Conservation (phyloP, 352 stramenopile genomes). For the Globisporangium mamillatum region DNA sequence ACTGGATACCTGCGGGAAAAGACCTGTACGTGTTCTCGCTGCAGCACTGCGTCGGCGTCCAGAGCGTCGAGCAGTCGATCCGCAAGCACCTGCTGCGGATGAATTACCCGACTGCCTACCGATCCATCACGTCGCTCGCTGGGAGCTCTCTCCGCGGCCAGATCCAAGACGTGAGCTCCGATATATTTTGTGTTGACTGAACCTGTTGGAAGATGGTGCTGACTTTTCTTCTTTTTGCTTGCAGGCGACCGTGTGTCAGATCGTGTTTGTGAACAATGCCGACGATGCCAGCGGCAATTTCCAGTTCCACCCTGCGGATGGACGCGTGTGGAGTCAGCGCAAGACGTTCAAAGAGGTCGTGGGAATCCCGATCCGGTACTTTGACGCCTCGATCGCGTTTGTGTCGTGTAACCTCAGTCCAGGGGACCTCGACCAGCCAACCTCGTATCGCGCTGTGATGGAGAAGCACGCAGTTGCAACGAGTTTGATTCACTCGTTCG, state of each 20-base stretch:
- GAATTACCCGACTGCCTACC: conserved; percentile 78
- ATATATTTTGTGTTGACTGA: no score
- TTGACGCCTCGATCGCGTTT: conserved; percentile 82
- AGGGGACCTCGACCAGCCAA: conserved; percentile 15
- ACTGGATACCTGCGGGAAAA: conserved; percentile 73
- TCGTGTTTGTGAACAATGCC: conserved; percentile 84
- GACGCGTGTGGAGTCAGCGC: conserved; percentile 66
- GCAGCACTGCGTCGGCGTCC: conserved; percentile 66
- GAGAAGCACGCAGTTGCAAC: conserved; percentile 56
- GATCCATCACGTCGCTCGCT: conserved; percentile 77
- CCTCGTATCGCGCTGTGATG: conserved; percentile 26
- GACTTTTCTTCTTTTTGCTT: conserved; percentile 4
- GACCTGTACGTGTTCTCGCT: conserved; percentile 86
- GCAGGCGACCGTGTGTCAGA: conserved; percentile 72
- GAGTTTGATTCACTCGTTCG: conserved; percentile 76
- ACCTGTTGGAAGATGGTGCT: neutral
- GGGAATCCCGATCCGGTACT: conserved; percentile 78
- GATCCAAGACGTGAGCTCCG: conserved; percentile 58
- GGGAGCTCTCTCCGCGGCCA: conserved; percentile 53
- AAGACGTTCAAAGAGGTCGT: conserved; percentile 80
- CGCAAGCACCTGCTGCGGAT: conserved; percentile 67
- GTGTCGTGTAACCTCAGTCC: conserved; percentile 72
- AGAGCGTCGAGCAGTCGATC: conserved; percentile 65
- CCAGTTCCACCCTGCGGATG: conserved; percentile 60
- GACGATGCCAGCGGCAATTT: conserved; percentile 82